A percentile compares a stretch with the other conserved stretches of the same genome.
phyloP scores from a whole-genome alignment of 2,329 filamentous ascomycete genomes.

The Trichoderma koningii region DNA sequence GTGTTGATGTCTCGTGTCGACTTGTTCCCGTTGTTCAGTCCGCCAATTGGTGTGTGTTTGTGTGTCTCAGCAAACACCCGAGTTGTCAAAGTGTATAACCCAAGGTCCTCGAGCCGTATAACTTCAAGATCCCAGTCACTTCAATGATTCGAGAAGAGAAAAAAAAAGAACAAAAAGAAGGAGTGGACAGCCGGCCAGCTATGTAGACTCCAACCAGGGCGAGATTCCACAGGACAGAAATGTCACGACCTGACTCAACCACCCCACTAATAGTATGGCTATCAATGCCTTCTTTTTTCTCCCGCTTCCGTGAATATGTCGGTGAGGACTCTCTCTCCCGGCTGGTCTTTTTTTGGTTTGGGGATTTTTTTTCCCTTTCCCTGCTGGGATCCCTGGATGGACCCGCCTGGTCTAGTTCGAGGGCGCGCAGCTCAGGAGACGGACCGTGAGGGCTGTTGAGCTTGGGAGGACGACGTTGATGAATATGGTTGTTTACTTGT shows the following conservation, averaged over 20 bases:
- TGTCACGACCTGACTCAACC: constrained; percentile 6
- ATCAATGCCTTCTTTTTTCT: constrained; percentile 7
- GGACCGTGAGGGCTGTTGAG: not conserved
- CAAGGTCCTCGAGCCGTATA: no score
- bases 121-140: no score
- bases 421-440: constrained; percentile 24
- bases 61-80: not conserved
- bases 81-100: no score
- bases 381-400: constrained; percentile 23
- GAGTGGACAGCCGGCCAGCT: no score
- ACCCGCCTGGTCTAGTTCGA: constrained; percentile 25
- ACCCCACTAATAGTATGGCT: constrained; percentile 19
- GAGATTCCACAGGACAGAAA: not conserved
- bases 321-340: constrained; percentile 28
- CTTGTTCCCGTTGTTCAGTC: not conserved
- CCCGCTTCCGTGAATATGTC: constrained; percentile 16
- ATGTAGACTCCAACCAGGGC: not conserved
- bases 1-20: not conserved
- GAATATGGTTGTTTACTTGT: not conserved
- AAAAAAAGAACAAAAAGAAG: not conserved
- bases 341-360: constrained; percentile 8
- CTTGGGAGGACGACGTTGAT: not conserved
- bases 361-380: no score
- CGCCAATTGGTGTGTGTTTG: not conserved
- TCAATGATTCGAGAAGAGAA: not conserved